Base-by-base conservation (phyloP, 2,329 filamentous ascomycete genomes). In the Xylaria sp. region DNA sequence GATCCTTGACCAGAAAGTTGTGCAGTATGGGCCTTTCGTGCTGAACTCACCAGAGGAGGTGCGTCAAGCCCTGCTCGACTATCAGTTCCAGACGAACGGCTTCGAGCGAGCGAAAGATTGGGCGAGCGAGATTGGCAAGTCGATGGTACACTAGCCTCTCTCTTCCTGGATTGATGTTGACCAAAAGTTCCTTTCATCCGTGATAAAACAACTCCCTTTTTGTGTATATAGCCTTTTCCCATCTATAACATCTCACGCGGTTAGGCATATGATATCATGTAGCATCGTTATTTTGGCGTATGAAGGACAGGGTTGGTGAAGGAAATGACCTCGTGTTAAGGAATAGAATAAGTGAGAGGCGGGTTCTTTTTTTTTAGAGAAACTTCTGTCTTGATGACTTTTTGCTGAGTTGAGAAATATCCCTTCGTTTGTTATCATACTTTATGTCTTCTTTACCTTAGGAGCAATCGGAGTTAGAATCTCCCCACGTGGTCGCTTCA, bases 21-120 rank as follows among this genome's bases (percentile, higher is more conserved):
- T 92, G 12, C 90, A 92, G 81, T 91, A 92, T 74, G 90, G 90
- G 0, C 90, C 90, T 0, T 92, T 92, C 75, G 90, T 92, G 8
- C 79, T 91, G 63, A 91, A 83, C 64, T 85, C 84, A 21, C 82
- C 88, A 70, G 87, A 89, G 65, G 86, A 90, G 71, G 87, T 92
- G 6, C 86, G 90, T 68, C 86, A 92, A 80, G 89, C 90, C 1
- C 84, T 92, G 80, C 81, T 87, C 69, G 90, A 92, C 76, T 92
- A 87, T 75, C 88, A 90, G 77, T 87, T 83, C 42, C 83, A 86
- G 53, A 83, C 84, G 27, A 92, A 92, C 80, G 90, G 90, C 0
- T 92, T 92, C 75, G 90, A 92, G 81, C 83, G 90, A 68, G 90
- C 90, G 1, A 84, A 86, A 69, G 87, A 87, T 18, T 94, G 91